Evolutionary conservation across 1,139 yeast genomes (phyloP).

Genomic region (Diutina mesorugosa): DNA sequence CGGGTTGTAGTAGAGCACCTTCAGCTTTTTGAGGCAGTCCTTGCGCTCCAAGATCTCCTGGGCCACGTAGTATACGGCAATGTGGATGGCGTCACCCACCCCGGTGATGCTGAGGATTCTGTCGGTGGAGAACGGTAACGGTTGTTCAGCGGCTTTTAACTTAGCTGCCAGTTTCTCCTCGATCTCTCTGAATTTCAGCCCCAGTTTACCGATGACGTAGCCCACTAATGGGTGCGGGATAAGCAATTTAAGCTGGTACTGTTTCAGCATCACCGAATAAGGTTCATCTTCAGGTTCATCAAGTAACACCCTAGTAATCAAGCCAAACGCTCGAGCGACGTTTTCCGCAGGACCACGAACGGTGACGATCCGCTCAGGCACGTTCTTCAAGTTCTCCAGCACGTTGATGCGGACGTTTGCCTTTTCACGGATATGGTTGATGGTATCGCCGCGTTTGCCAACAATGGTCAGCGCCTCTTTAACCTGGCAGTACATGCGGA

Average conservation of each 20-base stretch:
- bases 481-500: conserved; percentile 68
- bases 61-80: conserved; percentile 66
- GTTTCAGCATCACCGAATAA: conserved; percentile 40
- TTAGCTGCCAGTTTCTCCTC: conserved; percentile 77
- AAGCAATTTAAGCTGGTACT: conserved; percentile 45
- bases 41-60: conserved; percentile 53
- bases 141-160: conserved; percentile 63
- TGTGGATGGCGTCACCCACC: conserved; percentile 78
- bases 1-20: conserved; percentile 54
- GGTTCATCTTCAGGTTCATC: conserved; percentile 61
- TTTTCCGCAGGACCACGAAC: conserved; percentile 69
- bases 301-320: conserved; percentile 52
- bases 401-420: conserved; percentile 62
- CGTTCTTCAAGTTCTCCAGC: conserved; percentile 64
- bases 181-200: conserved; percentile 65
- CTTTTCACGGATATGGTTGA: conserved; percentile 49
- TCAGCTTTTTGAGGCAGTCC: conserved; percentile 34
- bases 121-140: conserved; percentile 72
- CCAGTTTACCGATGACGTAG: conserved; percentile 69
- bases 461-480: conserved; percentile 67
- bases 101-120: conserved; percentile 63
- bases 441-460: conserved; percentile 68
- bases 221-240: conserved; percentile 81
- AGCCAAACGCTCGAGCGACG: conserved; percentile 75
- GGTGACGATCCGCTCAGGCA: conserved; percentile 66